Percentiles rank a stretch among this genome's conserved stretches.
phyloP scores from a whole-genome alignment of 192 early-diverging fungal genomes.

The Piromyces finnis region DNA sequence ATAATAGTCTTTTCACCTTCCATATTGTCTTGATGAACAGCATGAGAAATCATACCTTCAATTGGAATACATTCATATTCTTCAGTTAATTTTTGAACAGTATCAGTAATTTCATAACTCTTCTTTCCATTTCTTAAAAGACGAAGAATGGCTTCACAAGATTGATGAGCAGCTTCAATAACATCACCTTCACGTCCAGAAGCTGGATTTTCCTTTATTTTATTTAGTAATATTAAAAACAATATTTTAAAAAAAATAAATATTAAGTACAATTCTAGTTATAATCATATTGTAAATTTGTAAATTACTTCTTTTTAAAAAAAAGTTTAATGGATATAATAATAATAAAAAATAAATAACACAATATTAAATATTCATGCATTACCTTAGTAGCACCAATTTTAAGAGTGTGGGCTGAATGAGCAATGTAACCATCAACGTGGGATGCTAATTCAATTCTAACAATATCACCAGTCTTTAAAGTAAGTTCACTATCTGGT shows the following conservation, averaged over 20 bases:
- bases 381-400: slow-evolving; percentile 46
- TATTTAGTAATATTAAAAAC: too few relatives aligned
- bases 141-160: slow-evolving; percentile 67
- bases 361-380: too few relatives aligned
- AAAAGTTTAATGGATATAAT: too few relatives aligned
- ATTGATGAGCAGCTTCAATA: slow-evolving; percentile 66
- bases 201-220: slow-evolving; percentile 25
- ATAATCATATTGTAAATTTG: too few relatives aligned
- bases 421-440: slow-evolving; percentile 75
- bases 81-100: slow-evolving; percentile 55
- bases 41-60: slow-evolving; percentile 79
- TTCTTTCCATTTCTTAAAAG: slow-evolving; percentile 70
- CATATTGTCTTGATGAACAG: slow-evolving; percentile 67
- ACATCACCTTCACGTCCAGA: slow-evolving; percentile 74
- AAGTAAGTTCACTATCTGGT: slow-evolving; percentile 30
- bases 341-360: too few relatives aligned
- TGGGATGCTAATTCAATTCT: slow-evolving; percentile 86
- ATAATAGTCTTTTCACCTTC: slow-evolving; percentile 90
- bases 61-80: slow-evolving; percentile 76
- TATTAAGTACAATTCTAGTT: too few relatives aligned
- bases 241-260: too few relatives aligned
- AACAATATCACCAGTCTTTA: slow-evolving; percentile 72
- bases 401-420: slow-evolving; percentile 65
- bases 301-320: too few relatives aligned
- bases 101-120: slow-evolving; percentile 53